phyloP scores from a whole-genome alignment of 495 filamentous ascomycete genomes.

The Lasiosphaeriaceae sp. region DNA sequence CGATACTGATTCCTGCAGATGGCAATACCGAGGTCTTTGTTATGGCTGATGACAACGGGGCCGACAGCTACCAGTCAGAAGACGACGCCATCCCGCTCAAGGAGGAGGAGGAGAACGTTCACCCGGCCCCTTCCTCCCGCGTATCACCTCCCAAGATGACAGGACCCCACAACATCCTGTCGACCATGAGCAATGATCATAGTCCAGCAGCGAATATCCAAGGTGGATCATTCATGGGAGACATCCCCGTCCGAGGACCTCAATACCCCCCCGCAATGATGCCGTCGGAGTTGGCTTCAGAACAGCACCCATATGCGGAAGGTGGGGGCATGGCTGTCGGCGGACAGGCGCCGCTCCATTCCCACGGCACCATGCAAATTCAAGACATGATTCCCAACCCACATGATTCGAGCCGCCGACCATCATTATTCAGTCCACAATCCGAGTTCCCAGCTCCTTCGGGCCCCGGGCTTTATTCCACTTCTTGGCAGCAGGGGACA shows the following conservation, averaged over 20 bases:
- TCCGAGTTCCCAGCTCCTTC: conserved; percentile 32
- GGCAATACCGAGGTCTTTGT: conserved; percentile 37
- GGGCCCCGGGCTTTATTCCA: conserved; percentile 28
- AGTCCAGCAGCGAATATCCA: conserved; percentile 29
- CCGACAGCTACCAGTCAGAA: conserved; percentile 25
- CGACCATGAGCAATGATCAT: conserved; percentile 22
- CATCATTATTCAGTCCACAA: conserved; percentile 29
- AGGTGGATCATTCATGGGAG: conserved; percentile 22
- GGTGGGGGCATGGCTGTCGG: conserved; percentile 15
- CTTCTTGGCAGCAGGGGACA: conserved; percentile 25
- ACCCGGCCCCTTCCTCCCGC: conserved; percentile 13
- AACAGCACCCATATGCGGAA: conserved; percentile 35
- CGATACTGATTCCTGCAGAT: conserved; percentile 23
- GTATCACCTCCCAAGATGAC: conserved; percentile 23
- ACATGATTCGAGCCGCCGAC: conserved; percentile 30
- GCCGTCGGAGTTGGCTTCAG: conserved; percentile 23
- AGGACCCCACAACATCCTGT: conserved; percentile 25
- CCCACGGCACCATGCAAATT: conserved; percentile 23
- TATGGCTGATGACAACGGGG: conserved; percentile 29
- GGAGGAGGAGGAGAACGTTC: conserved; percentile 23
- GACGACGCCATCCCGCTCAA: conserved; percentile 20
- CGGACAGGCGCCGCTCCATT: conserved; percentile 20
- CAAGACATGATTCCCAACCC: conserved; percentile 34
- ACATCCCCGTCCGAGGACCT: conserved; percentile 26
- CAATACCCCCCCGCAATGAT: conserved; percentile 25